phyloP scores from a whole-genome alignment of 805 yeast species.

The Spathaspora girioi region DNA sequence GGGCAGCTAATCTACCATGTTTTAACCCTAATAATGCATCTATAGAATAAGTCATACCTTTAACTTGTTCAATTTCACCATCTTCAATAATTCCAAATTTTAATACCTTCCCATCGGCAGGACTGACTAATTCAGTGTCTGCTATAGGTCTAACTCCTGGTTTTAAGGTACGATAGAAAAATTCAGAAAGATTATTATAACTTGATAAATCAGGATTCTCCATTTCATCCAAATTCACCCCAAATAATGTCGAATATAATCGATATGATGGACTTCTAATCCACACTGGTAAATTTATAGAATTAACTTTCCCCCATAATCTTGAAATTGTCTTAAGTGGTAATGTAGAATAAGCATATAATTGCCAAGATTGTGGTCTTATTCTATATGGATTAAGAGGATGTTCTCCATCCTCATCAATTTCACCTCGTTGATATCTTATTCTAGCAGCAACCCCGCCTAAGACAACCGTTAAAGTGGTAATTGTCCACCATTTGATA shows the following conservation, averaged over 20 bases:
- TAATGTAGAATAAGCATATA: slow-evolving; percentile 82
- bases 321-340: slow-evolving; percentile 91
- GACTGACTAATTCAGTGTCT: slow-evolving; percentile 71
- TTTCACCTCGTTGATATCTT: slow-evolving; percentile 29
- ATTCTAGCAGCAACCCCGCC: slow-evolving; percentile 52
- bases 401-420: slow-evolving; percentile 31
- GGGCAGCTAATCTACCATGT: slow-evolving; percentile 48
- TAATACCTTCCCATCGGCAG: slow-evolving; percentile 89
- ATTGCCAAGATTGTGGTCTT: slow-evolving; percentile 80
- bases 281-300: slow-evolving; percentile 82
- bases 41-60: slow-evolving; percentile 90
- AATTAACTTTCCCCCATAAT: slow-evolving; percentile 90
- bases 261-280: slow-evolving; percentile 76
- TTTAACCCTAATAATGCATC: slow-evolving; percentile 79
- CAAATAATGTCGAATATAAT: slow-evolving; percentile 75
- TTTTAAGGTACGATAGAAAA: slow-evolving; percentile 78
- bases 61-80: slow-evolving; percentile 94
- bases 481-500: slow-evolving; percentile 52
- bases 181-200: slow-evolving; percentile 81
- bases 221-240: slow-evolving; percentile 87
- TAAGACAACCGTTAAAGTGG: slow-evolving; percentile 49
- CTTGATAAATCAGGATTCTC: slow-evolving; percentile 72
- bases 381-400: slow-evolving; percentile 35
- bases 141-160: slow-evolving; percentile 77
- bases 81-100: slow-evolving; percentile 77